Evolutionary conservation across 768 basidiomycete genomes (phyloP), one percentile per base, ranked within the genome.

Genomic region (Mycena epipterygia): DNA sequence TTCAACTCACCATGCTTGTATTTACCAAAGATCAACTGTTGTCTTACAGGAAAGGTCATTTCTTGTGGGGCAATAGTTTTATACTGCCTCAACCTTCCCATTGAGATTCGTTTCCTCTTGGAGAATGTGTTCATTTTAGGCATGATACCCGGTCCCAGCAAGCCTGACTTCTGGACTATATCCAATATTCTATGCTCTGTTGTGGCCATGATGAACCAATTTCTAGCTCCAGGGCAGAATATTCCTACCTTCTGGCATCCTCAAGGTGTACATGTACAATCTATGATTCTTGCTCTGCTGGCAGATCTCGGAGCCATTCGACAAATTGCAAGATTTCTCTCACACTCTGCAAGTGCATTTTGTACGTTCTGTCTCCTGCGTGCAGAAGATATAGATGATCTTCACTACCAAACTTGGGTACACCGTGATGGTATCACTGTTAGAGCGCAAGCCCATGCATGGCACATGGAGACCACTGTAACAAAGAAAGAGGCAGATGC

Each of bases 251-350:
- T 6, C n/a, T 30, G n/a, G 2, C 27, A 33, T 30, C 29, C 42
- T 0, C 13, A 42, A 7, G 35, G 55, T 13, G 55, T 41, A 3
- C 14, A 27, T 41, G 33, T 56, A 13, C 25, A 19, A 29, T 2
- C n/a, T 16, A 29, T 42, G 16, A 44, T 60, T 9, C 19, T 60
- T 5, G 13, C 42, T 23, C 6, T 59, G 17, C 9, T 60, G 32
- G 58, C 58, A 13, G 58, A 60, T 33, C 21, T 60, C 12, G 58
- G 42, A 5, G 58, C 37, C 12, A 30, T 30, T 17, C 21, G 58
- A 46, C n/a, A 42, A 30, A 3, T 69, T 39, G 64, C 71, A 57
- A 74, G 75, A 21, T 76, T 39, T 67, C 21, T 69, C 19, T 9
- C 68, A 27, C 74, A 70, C 37, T 39, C 7, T 19, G 64, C 72